Base-by-base conservation (phyloP, 352 stramenopile genomes). In the Globisporangium orthogonon region DNA sequence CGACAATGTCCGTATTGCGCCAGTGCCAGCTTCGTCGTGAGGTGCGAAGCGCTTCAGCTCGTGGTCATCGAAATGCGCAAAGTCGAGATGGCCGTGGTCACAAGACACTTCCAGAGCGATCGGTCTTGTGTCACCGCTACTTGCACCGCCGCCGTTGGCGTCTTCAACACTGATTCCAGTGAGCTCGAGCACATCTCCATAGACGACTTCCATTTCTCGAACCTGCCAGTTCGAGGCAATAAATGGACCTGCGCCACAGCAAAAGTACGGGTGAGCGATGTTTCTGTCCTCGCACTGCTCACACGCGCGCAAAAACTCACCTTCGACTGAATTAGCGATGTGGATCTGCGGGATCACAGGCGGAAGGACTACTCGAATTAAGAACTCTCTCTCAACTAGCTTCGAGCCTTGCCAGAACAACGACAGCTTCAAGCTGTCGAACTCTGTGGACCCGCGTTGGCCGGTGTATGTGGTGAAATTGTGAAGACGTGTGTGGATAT, bases 241-340 rank as follows among this genome's bases (percentile, higher is more conserved):
- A 23, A 74, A 60, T 7, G 63, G 67, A 56, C 49, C 49, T 53
- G 29, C 28, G 4, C 11, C 23, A 52, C 37, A 14, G 4, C 37
- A 4, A 41, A 4, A 10, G 1, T 13, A 17, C 37, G 5, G 11
- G 17, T 41, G 37, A 41, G 10, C 37, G 9, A 3, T 13, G 9
- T 2, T 41, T 13, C 37, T 13, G 2, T 10, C 5, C 35, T 40
- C 35, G 7, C 35, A 40, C 35, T 37, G 31, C 31, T 37, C 14
- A 1, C 7, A 40, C 31, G 31, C 31, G 7, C 7, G 45, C 46
- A 51, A 15, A 15, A 13, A 39, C 23, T 30, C 17, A 53, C 63
- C 67, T 71, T 74, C 67, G 13, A 67, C 49, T 1, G 61, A 67
- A 33, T 61, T 48, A n/a, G 50, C 51, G 28, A 65, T 56, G 52